These are phyloP conservation scores for Zea luxurians DNA, from an alignment of 176 grass and related monocot species.

Conservation along the genomic window DNA sequence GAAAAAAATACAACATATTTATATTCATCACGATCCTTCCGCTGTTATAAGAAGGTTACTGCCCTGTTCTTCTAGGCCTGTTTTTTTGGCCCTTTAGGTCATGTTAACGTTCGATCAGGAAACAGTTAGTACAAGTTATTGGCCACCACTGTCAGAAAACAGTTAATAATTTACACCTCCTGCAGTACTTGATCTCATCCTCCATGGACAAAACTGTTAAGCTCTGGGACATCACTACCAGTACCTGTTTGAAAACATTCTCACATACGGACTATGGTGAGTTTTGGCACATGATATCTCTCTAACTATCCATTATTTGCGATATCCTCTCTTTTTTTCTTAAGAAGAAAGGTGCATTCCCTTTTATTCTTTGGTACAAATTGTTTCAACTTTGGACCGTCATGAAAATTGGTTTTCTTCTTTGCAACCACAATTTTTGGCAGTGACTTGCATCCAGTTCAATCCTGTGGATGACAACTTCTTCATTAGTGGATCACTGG, in stretches of 20 bases:
- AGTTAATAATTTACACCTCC: not conserved
- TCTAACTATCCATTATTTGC: constrained; percentile 1
- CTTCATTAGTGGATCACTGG: constrained; percentile 96
- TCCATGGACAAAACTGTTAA: constrained; percentile 99
- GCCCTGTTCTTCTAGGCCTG: not conserved
- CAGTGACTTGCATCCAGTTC: constrained; percentile 99
- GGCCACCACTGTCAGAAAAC: not conserved
- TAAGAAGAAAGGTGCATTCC: not conserved
- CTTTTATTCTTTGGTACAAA: constrained; percentile 1
- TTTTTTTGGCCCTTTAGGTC: not conserved
- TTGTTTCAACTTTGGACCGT: constrained; percentile 23
- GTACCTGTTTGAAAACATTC: constrained; percentile 94
- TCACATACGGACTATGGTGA: constrained; percentile 95
- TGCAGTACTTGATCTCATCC: constrained; percentile 91
- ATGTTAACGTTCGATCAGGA: not conserved
- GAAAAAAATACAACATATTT: not conserved
- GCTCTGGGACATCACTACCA: constrained; percentile 76
- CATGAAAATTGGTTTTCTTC: constrained; percentile 19
- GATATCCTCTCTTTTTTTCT: constrained; percentile 2
- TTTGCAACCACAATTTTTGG: constrained; percentile 39
- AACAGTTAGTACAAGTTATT: constrained; percentile 2
- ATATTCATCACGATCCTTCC: not conserved
- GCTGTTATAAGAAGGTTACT: not conserved
- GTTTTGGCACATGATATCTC: constrained; percentile 37
- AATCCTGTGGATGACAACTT: constrained; percentile 94